A percentile compares a stretch with the other conserved stretches of the same genome.
Conservation (phyloP, 768 basidiomycete species). For the Sporobolomyces pararoseus region DNA sequence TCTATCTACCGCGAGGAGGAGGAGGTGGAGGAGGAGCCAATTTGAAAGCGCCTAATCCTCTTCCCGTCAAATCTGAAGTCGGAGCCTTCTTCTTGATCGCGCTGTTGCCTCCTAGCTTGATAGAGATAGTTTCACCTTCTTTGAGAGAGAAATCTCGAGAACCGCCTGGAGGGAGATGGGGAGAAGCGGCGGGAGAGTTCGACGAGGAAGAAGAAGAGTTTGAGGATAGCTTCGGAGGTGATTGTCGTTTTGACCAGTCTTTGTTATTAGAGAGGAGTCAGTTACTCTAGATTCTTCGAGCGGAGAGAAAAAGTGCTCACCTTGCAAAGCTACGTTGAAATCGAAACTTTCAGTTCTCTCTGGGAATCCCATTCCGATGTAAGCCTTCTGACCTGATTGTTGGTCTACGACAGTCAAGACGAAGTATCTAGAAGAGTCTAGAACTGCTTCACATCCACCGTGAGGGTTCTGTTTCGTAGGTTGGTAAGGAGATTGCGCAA, state of each 20-base stretch:
- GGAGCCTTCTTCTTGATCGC: conserved; percentile 27
- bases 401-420: conserved; percentile 45
- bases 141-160: conserved; percentile 46
- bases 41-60: conserved; percentile 24
- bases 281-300: background rate
- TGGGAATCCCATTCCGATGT: conserved; percentile 46
- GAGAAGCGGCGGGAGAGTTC: conserved; percentile 17
- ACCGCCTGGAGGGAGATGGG: conserved; percentile 15
- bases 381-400: conserved; percentile 33
- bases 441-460: conserved; percentile 41
- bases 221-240: conserved; percentile 24
- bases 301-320: background rate
- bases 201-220: conserved; percentile 1
- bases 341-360: conserved; percentile 45
- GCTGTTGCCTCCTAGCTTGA: conserved; percentile 39
- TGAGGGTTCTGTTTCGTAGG: conserved; percentile 37
- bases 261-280: background rate
- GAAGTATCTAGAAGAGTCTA: conserved; percentile 41
- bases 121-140: conserved; percentile 44
- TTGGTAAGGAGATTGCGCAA: conserved; percentile 41
- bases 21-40: conserved; percentile 38
- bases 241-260: conserved; percentile 38
- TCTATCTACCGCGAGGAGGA: conserved; percentile 22
- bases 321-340: conserved; percentile 46
- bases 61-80: conserved; percentile 2